Evolutionary conservation across 2,329 filamentous ascomycete species (phyloP).

Genomic region (Fusarium abutilonis): DNA sequence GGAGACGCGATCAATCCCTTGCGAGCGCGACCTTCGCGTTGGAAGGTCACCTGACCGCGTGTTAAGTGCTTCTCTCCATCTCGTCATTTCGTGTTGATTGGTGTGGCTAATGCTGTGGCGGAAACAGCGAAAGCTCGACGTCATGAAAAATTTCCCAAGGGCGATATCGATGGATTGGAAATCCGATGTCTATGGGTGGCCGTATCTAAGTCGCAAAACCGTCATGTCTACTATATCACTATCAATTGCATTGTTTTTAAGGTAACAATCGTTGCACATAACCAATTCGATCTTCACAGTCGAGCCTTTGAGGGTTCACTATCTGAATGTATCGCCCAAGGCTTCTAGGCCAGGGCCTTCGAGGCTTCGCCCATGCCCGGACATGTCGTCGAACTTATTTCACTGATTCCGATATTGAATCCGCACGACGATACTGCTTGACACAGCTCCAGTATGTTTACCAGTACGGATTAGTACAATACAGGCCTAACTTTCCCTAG

Average conservation of each 20-base stretch:
- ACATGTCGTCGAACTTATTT: constrained; percentile 55
- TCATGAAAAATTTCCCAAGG: constrained; percentile 43
- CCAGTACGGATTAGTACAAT: rapidly evolving
- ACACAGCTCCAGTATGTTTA: constrained; percentile 61
- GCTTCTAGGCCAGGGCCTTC: constrained; percentile 52
- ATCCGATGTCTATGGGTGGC: constrained; percentile 41
- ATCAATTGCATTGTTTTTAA: constrained; percentile 10
- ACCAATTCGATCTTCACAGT: not conserved
- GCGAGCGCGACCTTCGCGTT: constrained; percentile 51
- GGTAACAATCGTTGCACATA: not conserved
- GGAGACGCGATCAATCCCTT: constrained; percentile 52
- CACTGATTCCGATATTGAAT: constrained; percentile 62
- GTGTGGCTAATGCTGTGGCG: constrained; percentile 35
- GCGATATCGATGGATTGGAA: constrained; percentile 36
- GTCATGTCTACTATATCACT: constrained; percentile 27
- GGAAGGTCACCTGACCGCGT: constrained; percentile 55
- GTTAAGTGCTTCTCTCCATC: constrained; percentile 17
- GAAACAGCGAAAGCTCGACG: constrained; percentile 28
- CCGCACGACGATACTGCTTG: constrained; percentile 64
- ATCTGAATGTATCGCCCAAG: constrained; percentile 54
- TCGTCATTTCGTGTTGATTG: constrained; percentile 12
- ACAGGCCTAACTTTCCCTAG: constrained; percentile 56
- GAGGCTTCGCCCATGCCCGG: constrained; percentile 47
- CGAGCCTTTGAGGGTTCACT: not conserved
- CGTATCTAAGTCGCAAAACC: constrained; percentile 24